phyloP scores from a whole-genome alignment of 2,329 filamentous ascomycete genomes.

The Macrophomina phaseolina region DNA sequence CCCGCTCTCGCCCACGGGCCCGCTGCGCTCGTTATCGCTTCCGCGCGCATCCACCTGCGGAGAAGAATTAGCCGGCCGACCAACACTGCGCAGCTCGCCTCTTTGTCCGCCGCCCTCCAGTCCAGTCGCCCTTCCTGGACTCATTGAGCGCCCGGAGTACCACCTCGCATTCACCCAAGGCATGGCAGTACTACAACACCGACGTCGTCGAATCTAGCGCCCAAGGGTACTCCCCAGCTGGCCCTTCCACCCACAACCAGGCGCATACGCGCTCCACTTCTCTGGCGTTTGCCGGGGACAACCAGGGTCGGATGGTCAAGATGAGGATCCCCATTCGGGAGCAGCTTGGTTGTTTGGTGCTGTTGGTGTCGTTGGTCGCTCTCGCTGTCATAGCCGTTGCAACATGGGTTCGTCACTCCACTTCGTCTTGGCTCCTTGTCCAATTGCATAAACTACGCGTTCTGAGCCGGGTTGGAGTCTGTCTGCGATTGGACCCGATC shows the following conservation, averaged over 20 bases:
- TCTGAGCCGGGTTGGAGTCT: not conserved
- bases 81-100: not conserved
- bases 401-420: conserved; percentile 55
- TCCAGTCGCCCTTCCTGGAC: not conserved
- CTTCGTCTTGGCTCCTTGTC: not conserved
- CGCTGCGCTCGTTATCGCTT: conserved; percentile 23
- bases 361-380: conserved; percentile 74
- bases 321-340: conserved; percentile 90
- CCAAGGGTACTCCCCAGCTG: not conserved
- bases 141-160: not conserved
- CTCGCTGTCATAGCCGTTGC: conserved; percentile 81
- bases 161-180: conserved; percentile 16
- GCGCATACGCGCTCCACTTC: conserved; percentile 1
- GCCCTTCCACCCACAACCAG: conserved; percentile 3
- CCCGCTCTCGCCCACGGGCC: not conserved
- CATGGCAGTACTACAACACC: conserved; percentile 22
- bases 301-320: conserved; percentile 41
- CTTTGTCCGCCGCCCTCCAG: conserved; percentile 11
- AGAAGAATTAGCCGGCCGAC: not conserved
- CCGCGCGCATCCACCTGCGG: conserved; percentile 10
- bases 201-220: conserved; percentile 8
- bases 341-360: conserved; percentile 81
- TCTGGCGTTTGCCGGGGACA: conserved; percentile 1
- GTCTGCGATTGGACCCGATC: not conserved
- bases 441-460: not conserved